phyloP scores from a whole-genome alignment of 345 rosid genomes.

The Syzygium oleosum region DNA sequence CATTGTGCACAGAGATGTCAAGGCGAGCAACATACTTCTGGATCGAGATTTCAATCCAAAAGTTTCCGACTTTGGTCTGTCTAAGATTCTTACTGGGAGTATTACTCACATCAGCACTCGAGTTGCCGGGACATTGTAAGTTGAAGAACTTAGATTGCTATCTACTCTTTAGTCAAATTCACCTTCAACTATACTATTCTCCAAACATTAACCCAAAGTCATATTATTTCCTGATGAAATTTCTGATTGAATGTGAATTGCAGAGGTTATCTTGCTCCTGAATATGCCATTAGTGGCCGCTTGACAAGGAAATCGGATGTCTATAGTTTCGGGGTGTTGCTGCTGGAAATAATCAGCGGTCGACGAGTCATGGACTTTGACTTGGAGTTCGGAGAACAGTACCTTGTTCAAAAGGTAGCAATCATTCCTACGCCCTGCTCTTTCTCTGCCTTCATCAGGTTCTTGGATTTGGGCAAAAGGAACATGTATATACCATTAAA shows the following conservation, averaged over 20 bases:
- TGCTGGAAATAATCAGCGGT: conserved; percentile 48
- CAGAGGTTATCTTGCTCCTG: conserved; percentile 60
- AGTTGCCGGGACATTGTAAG: conserved; percentile 58
- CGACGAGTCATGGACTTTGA: conserved; percentile 28
- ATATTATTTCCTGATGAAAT: not conserved
- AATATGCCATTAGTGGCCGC: conserved; percentile 39
- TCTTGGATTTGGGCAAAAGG: not conserved
- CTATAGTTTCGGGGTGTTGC: conserved; percentile 50
- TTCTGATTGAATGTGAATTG: conserved; percentile 6
- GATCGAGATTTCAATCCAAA: conserved; percentile 39
- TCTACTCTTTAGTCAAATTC: not conserved
- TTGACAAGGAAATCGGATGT: conserved; percentile 49
- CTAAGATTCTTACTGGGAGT: conserved; percentile 23
- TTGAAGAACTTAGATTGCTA: not conserved
- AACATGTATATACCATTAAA: not conserved
- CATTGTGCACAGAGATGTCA: conserved; percentile 57
- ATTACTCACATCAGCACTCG: conserved; percentile 45
- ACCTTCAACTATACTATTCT: not conserved
- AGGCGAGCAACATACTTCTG: conserved; percentile 48
- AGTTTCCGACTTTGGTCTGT: conserved; percentile 64
- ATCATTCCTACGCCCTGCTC: not conserved
- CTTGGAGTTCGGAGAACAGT: conserved; percentile 35
- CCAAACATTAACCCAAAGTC: not conserved
- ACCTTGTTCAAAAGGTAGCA: conserved; percentile 47
- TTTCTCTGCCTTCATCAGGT: not conserved